Evolutionary conservation across 2,329 filamentous ascomycete species (phyloP).

Genomic region (Aulographum hederae): DNA sequence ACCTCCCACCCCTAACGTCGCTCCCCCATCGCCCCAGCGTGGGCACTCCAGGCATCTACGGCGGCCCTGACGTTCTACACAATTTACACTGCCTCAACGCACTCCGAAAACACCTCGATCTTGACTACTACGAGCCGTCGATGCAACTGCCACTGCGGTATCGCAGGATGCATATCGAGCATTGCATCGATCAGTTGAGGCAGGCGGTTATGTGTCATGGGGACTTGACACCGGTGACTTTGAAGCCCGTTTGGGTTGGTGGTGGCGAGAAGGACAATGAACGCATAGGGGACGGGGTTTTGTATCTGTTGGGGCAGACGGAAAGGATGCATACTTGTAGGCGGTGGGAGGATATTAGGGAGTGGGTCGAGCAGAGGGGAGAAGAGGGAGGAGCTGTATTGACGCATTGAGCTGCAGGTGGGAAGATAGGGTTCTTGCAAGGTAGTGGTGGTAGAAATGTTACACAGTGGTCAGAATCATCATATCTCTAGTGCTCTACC

Average conservation of each 20-base stretch:
- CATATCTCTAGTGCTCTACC: too few species aligned
- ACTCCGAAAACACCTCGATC: neutral
- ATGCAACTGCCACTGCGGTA: neutral
- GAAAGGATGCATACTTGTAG: neutral
- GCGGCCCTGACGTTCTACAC: neutral
- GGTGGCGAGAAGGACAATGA: neutral
- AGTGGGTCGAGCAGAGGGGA: neutral
- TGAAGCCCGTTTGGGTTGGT: neutral
- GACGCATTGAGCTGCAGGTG: too few species aligned
- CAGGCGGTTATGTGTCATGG: slow-evolving; percentile 5
- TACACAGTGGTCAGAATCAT: too few species aligned
- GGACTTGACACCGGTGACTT: slow-evolving; percentile 4
- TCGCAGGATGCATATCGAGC: slow-evolving; percentile 4
- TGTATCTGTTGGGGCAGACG: neutral
- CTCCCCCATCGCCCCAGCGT: neutral
- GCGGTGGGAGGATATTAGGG: neutral
- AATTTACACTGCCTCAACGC: neutral
- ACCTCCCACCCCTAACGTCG: neutral
- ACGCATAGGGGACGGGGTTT: too few species aligned
- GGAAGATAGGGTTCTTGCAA: too few species aligned
- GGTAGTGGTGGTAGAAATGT: too few species aligned
- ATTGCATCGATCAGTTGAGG: slow-evolving; percentile 6
- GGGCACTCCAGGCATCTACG: neutral
- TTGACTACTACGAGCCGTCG: neutral
- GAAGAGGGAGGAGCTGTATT: too few species aligned